Evolutionary conservation across 1,284 basidiomycete species (phyloP).

Genomic region (Agroathelia rolfsii): DNA sequence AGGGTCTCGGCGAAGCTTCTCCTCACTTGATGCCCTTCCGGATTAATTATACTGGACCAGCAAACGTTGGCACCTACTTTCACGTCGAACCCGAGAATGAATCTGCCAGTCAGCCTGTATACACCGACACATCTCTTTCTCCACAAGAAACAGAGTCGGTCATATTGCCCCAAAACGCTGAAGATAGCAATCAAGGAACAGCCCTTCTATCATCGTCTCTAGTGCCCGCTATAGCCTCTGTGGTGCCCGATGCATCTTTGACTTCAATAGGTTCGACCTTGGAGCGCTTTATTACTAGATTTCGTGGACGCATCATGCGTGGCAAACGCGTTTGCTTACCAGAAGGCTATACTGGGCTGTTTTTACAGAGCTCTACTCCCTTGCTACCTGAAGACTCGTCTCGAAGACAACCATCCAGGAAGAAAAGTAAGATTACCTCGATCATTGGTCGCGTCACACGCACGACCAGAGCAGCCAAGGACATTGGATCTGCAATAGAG

Average conservation of each 20-base stretch:
- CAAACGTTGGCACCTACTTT: slow-evolving; percentile 66
- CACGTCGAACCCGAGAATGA: slow-evolving; percentile 35
- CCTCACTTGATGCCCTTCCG: slow-evolving; percentile 77
- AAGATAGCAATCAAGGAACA: too few species aligned
- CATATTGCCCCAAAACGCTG: too few species aligned
- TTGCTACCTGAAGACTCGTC: too few species aligned
- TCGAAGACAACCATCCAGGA: too few species aligned
- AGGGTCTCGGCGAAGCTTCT: too few species aligned
- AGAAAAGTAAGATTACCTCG: too few species aligned
- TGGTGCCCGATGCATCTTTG: slow-evolving; percentile 7
- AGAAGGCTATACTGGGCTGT: slow-evolving; percentile 54
- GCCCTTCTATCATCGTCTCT: slow-evolving; percentile 11
- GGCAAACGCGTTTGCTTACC: slow-evolving; percentile 56
- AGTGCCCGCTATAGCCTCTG: slow-evolving; percentile 7
- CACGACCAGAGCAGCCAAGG: slow-evolving; percentile 19
- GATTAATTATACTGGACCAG: slow-evolving; percentile 58
- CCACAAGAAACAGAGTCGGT: slow-evolving; percentile 7
- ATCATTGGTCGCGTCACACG: too few species aligned
- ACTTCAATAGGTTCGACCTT: slow-evolving; percentile 10
- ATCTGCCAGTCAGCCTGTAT: slow-evolving; percentile 24
- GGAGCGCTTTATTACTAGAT: slow-evolving; percentile 48
- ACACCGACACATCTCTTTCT: too few species aligned
- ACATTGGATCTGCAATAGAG: slow-evolving; percentile 13
- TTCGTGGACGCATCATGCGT: slow-evolving; percentile 62
- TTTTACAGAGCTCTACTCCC: too few species aligned